Percentiles rank a stretch among this genome's conserved stretches.
Conservation (phyloP, 176 grass and related monocot species). For the Tuctoria greenei region DNA sequence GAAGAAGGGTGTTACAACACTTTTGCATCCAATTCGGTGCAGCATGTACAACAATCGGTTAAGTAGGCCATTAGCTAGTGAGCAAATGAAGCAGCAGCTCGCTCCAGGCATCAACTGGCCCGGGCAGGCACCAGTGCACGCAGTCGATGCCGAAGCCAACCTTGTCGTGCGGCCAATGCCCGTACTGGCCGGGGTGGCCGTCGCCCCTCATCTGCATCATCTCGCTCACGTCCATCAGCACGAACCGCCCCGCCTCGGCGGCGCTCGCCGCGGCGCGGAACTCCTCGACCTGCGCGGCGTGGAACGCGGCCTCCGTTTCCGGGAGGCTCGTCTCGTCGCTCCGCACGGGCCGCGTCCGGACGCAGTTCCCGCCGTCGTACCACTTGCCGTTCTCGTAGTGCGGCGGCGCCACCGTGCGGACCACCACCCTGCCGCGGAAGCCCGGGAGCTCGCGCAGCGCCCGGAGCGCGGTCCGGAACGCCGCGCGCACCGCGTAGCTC, state of each 20-base stretch:
- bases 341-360: slow-evolving; percentile 38
- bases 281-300: slow-evolving; percentile 58
- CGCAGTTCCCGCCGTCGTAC: slow-evolving; percentile 53
- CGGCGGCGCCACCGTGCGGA: slow-evolving; percentile 52
- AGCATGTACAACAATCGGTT: background rate
- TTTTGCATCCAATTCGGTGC: slow-evolving; percentile 5
- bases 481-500: slow-evolving; percentile 16
- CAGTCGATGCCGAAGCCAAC: slow-evolving; percentile 55
- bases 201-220: slow-evolving; percentile 58
- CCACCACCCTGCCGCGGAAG: slow-evolving; percentile 42
- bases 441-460: slow-evolving; percentile 32
- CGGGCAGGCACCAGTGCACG: slow-evolving; percentile 49
- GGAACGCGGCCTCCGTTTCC: slow-evolving; percentile 44
- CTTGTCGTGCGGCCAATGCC: slow-evolving; percentile 51
- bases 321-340: slow-evolving; percentile 26
- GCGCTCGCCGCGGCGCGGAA: slow-evolving; percentile 13
- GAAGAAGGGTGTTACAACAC: background rate
- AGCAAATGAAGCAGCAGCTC: slow-evolving; percentile 44
- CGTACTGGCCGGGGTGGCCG: slow-evolving; percentile 41
- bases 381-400: slow-evolving; percentile 61
- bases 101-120: slow-evolving; percentile 45
- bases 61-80: background rate
- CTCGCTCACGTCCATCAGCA: slow-evolving; percentile 48
- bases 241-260: background rate
- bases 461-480: slow-evolving; percentile 50